phyloP scores from a whole-genome alignment of 257 asterid genomes.

The Coffea eugenioides region DNA sequence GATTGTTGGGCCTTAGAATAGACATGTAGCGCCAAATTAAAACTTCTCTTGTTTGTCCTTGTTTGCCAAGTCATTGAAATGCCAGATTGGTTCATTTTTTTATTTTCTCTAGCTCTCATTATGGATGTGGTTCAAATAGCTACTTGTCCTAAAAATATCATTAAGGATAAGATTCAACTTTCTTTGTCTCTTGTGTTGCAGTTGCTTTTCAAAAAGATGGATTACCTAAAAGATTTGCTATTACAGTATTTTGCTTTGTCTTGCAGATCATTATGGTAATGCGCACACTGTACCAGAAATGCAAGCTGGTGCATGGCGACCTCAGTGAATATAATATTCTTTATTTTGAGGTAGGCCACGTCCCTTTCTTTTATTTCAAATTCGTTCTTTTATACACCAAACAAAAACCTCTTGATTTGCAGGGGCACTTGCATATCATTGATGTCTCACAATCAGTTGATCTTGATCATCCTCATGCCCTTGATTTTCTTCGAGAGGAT shows the following conservation, averaged over 20 bases:
- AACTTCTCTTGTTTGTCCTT: not conserved
- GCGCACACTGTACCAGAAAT: constrained; percentile 86
- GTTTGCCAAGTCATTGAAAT: not conserved
- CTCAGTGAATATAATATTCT: constrained; percentile 94
- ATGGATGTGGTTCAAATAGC: not conserved
- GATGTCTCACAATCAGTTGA: constrained; percentile 97
- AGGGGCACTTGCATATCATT: constrained; percentile 90
- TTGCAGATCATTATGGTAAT: constrained; percentile 68
- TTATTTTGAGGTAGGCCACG: constrained; percentile 60
- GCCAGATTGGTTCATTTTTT: not conserved
- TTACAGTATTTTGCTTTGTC: not conserved
- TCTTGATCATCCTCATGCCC: constrained; percentile 96
- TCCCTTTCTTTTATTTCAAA: not conserved
- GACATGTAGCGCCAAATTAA: not conserved
- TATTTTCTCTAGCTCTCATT: not conserved
- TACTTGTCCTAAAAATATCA: not conserved
- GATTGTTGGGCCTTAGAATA: not conserved
- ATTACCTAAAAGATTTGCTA: not conserved
- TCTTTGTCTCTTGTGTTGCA: not conserved
- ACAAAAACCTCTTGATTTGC: constrained; percentile 12
- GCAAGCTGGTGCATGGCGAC: constrained; percentile 97
- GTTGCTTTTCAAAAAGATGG: not conserved
- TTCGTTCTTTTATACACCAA: not conserved
- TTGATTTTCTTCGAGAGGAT: constrained; percentile 89
- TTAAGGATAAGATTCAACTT: not conserved